Evolutionary conservation across 73 alveolate species (phyloP).

Genomic region (Paramecium bursaria): DNA sequence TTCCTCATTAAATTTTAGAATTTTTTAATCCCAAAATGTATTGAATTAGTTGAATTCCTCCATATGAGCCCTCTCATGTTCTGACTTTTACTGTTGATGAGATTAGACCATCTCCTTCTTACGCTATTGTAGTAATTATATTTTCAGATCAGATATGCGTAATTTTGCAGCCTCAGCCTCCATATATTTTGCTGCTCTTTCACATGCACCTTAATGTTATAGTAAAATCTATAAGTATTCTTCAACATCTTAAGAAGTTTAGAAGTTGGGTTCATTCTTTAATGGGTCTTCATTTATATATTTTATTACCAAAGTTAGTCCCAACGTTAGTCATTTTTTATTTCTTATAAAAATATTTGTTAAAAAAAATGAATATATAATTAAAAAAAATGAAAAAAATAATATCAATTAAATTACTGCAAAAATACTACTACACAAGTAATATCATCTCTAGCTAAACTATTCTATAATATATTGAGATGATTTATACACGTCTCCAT

Average conservation of each 20-base stretch:
- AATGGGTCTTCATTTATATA: conserved; percentile 14
- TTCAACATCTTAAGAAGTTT: conserved; percentile 41
- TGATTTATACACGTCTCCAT: too few species aligned
- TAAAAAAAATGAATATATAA: too few species aligned
- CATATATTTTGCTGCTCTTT: conserved; percentile 47
- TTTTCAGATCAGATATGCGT: conserved; percentile 29
- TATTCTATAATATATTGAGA: too few species aligned
- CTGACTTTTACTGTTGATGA: conserved; percentile 24
- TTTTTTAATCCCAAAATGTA: conserved; percentile 46
- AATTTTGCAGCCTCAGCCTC: conserved; percentile 45
- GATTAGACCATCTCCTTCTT: conserved; percentile 46
- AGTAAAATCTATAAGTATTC: conserved; percentile 3
- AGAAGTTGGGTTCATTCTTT: conserved; percentile 37
- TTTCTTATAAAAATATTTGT: too few species aligned
- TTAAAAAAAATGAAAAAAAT: too few species aligned
- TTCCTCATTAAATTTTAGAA: conserved; percentile 66
- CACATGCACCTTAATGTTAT: conserved; percentile 4
- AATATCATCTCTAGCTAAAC: conserved; percentile 69
- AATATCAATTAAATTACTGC: too few species aligned
- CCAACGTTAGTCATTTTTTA: too few species aligned
- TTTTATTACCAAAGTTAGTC: too few species aligned
- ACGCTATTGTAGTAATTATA: not conserved
- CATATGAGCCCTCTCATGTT: conserved; percentile 44
- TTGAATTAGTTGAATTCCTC: conserved; percentile 51
- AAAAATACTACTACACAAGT: conserved; percentile 70